Conservation (phyloP, 306 rosid species). For the Quercus ilex region DNA sequence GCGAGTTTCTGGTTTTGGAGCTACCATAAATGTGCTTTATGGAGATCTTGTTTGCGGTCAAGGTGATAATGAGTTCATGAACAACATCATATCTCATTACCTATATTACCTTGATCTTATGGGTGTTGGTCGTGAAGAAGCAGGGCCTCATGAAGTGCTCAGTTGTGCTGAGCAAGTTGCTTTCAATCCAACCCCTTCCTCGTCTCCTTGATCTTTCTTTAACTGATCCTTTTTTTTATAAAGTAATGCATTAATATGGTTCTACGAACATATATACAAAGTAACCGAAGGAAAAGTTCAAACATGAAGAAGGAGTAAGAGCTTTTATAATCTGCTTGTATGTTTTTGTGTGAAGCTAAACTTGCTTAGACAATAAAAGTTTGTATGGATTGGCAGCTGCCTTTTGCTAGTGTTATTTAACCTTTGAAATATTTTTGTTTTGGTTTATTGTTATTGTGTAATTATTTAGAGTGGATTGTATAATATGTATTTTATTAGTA, state of each 20-base stretch:
- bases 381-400: neutral
- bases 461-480: neutral
- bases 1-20: slow-evolving; percentile 77
- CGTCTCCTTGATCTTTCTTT: slow-evolving; percentile 35
- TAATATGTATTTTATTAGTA: too few species aligned
- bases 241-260: slow-evolving; percentile 4
- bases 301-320: neutral
- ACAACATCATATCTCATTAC: slow-evolving; percentile 72
- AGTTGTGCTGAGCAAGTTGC: slow-evolving; percentile 68
- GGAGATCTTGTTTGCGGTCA: slow-evolving; percentile 70
- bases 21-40: slow-evolving; percentile 87
- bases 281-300: neutral
- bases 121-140: slow-evolving; percentile 64
- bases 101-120: slow-evolving; percentile 72
- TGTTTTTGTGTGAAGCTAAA: slow-evolving; percentile 5
- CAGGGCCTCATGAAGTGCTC: slow-evolving; percentile 61
- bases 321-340: neutral
- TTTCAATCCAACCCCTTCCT: slow-evolving; percentile 55
- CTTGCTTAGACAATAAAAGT: neutral
- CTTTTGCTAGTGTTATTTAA: neutral
- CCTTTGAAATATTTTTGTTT: neutral
- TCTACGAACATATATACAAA: neutral
- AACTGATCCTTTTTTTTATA: neutral
- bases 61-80: slow-evolving; percentile 79
- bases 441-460: neutral